These are phyloP conservation scores for Paratrypanosoma confusum DNA, from an alignment of 208 protist genomes.

Conservation along the genomic window DNA sequence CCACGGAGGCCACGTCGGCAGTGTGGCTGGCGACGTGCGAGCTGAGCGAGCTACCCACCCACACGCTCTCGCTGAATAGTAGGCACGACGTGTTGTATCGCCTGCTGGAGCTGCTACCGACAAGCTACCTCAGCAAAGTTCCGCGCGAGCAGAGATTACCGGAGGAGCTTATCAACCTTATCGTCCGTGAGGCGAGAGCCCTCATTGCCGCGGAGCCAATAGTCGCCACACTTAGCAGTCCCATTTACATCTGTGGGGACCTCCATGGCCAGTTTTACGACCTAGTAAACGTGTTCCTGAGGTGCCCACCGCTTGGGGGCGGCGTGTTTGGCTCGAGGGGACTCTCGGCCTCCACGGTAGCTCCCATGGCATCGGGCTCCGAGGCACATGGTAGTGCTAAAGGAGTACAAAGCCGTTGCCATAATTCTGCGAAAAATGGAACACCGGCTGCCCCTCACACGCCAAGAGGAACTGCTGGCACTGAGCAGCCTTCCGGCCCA, in stretches of 20 bases:
- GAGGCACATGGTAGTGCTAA: no score
- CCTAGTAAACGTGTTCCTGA: constrained; percentile 92
- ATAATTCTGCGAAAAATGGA: neutral
- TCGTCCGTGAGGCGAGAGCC: constrained; percentile 34
- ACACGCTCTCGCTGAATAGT: constrained; percentile 47
- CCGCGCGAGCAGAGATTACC: constrained; percentile 46
- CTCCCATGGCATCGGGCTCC: no score
- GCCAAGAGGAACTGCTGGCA: no score
- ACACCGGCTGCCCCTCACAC: neutral
- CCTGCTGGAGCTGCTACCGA: constrained; percentile 55
- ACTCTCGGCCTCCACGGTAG: constrained; percentile 45
- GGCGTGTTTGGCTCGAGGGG: constrained; percentile 17
- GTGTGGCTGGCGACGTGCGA: constrained; percentile 20
- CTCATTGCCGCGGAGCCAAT: constrained; percentile 65
- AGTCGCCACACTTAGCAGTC: constrained; percentile 54
- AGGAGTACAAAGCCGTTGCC: neutral
- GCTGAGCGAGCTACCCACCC: constrained; percentile 36
- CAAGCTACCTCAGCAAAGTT: constrained; percentile 45
- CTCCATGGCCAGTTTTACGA: constrained; percentile 98
- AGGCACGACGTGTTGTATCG: constrained; percentile 67
- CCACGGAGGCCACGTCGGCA: neutral
- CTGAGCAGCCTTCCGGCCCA: no score
- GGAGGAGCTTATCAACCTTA: constrained; percentile 47
- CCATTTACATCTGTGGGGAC: constrained; percentile 97
- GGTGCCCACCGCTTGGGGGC: constrained; percentile 51